Evolutionary conservation across 1,284 basidiomycete species (phyloP), one percentile per base, ranked within the genome.

Genomic region (Megacollybia platyphylla): DNA sequence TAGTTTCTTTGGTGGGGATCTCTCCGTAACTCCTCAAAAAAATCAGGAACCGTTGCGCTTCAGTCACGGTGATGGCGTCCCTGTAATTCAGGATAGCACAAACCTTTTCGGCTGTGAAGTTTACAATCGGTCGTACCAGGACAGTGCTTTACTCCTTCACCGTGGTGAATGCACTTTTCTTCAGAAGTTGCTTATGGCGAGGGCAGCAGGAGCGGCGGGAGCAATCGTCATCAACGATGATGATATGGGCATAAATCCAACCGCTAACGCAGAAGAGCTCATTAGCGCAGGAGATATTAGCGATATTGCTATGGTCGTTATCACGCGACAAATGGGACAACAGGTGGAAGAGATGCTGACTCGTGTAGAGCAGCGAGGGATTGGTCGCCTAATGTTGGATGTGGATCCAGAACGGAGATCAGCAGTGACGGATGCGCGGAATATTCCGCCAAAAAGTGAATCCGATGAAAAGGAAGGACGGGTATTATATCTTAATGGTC

Each of bases 101-200:
- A 85, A 87, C 51, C 43, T 50, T 0, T 57, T 67, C n/a, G 84
- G 84, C 3, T 87, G 84, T 52, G 40, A 46, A 4, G 64, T 73
- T 5, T 87, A 78, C 57, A 50, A 59, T 1, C 57, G 66, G 30
- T 41, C 55, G 3, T 72, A 75, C 47, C 55, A 60, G 4, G 69
- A 71, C 41, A 67, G 68, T 27, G 69, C 76, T 1, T 52, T 86
- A 24, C 56, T 87, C 6, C 65, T 79, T 5, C 60, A 63, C 42
- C 71, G 88, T 38, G 89, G 89, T 11, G 71, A 69, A 9, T 94
- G 89, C 57, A 81, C 85, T 2, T 93, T 93, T 61, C 55, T 87
- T 13, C 73, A 87, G 52, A 94, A 93, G 62, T 66, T 90, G 8
- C 41, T 75, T 11, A 51, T 67, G 41, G 88, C 87, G 4, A 68